Evolutionary conservation across 179 eudicot species (phyloP), one percentile per base, ranked within the genome.

Genomic region (Corrigiola litoralis): DNA sequence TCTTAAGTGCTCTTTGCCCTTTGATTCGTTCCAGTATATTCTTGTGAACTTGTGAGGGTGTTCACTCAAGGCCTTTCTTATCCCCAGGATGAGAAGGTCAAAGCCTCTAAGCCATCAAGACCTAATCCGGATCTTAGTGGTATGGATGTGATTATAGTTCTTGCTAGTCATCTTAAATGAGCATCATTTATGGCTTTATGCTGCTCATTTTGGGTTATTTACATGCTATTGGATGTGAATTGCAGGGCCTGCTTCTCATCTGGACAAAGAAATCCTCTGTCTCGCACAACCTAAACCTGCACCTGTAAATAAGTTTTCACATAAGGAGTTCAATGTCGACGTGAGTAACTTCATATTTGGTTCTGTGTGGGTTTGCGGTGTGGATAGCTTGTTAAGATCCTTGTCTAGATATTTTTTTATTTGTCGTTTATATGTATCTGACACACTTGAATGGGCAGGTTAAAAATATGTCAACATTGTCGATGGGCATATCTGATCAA

Each of bases 41-140:
- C 56, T 48, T 54, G n/a, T n/a, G n/a, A n/a, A n/a, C n/a, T 24
- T 21, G 24, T 48, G 36, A 44, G 23, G 37, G 7, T 47, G 49
- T 31, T 51, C 38, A 32, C 58, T 61, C 42, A 65, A 38, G 16
- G 46, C n/a, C 46, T 50, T 41, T 37, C 29, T 38, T 28, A 53
- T 55, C 33, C 63, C 24, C 28, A 49, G 69, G 75, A 59, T 52
- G 61, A 21, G 38, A 45, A 41, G 27, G 50, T 60, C 46, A 68
- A 42, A 41, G 54, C 11, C 24, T 58, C 55, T 58, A 40, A 52
- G 42, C 61, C 57, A 58, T 41, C 69, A 65, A 50, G 58, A 71
- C 70, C 71, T 33, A 46, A 65, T 66, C 73, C 67, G 4, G 77
- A 71, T 45, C 69, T 45, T 45, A 65, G 66, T 70, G 85, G 88